Conservation (phyloP, 768 basidiomycete species). For the Steccherinum ochraceum region DNA sequence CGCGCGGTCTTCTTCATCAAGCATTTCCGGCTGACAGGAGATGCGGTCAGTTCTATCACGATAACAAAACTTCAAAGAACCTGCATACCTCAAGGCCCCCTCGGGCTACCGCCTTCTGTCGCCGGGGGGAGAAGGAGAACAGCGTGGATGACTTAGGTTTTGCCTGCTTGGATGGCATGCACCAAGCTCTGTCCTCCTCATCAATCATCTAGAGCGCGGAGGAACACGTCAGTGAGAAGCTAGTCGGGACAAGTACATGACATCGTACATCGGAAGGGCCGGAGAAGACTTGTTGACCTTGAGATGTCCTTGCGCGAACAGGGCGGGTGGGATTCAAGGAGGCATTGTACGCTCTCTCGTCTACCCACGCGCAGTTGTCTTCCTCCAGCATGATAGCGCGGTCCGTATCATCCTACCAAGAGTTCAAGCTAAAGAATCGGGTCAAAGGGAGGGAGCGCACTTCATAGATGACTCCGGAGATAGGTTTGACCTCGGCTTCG, state of each 20-base stretch:
- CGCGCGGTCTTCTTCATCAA: constrained; percentile 34
- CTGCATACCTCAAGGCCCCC: background rate
- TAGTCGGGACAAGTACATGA: background rate
- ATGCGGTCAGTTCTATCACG: background rate
- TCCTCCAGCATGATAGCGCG: constrained; percentile 3
- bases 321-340: background rate
- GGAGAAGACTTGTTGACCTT: constrained; percentile 1
- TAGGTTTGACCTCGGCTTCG: background rate
- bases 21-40: constrained; percentile 16
- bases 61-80: background rate
- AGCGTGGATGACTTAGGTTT: background rate
- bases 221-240: background rate
- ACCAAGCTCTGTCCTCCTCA: constrained; percentile 11
- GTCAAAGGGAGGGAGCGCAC: background rate
- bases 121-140: background rate
- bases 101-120: background rate
- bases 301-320: background rate
- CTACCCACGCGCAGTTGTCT: constrained; percentile 7
- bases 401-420: background rate
- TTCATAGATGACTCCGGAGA: background rate
- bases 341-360: background rate
- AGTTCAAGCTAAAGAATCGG: no score
- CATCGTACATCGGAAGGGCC: background rate
- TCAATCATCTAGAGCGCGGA: constrained; percentile 10
- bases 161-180: constrained; percentile 1